Base-by-base conservation (phyloP, 2,329 filamentous ascomycete species). In the Xylariales sp. region DNA sequence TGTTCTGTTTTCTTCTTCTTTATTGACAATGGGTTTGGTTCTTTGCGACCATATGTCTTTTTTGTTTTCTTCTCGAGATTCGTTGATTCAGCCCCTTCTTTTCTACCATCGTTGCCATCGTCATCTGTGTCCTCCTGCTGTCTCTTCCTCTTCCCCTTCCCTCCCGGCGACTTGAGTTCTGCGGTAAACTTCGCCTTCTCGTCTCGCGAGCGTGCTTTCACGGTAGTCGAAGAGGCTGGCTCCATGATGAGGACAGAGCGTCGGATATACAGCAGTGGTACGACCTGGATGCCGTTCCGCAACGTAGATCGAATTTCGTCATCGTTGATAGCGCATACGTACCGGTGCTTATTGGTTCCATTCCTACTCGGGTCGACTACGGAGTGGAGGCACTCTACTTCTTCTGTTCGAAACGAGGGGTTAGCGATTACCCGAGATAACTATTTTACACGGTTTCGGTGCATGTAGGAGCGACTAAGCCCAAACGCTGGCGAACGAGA, bases 291-390 rank as follows among this genome's bases (percentile, higher is more conserved):
- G n/a, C 80, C 81, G 58, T 69, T 62, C 8, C 92, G 85, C 81
- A 95, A 84, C 71, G 83, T 81, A 54, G 85, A 83, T 71, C 92
- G 83, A 53, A 93, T 84, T 49, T 88, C 86, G 30, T 83, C 79
- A 70, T 91, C 90, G 79, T 95, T 92, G 69, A 87, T 91, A 8
- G 92, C 92, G 23, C 95, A 90, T 12, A 93, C 87, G 76, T 95
- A 95, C 66, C 91, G 86, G 76, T 94, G 89, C 81, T 93, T 93
- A 78, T 96, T 96, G 65, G 86, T 86, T 46, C 87, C 86, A 68
- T 83, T 88, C 58, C 82, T 83, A 78, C 96, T 96, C 12, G 93
- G 88, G 75, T 94, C 94, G 62, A 98, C 89, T 7, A 97, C 92
- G 59, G 86, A 88, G 66, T 82, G 82, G 52, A 97, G 80, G 77